Evolutionary conservation across 2,329 filamentous ascomycete species (phyloP).

Genomic region (Aspergillus sp.): DNA sequence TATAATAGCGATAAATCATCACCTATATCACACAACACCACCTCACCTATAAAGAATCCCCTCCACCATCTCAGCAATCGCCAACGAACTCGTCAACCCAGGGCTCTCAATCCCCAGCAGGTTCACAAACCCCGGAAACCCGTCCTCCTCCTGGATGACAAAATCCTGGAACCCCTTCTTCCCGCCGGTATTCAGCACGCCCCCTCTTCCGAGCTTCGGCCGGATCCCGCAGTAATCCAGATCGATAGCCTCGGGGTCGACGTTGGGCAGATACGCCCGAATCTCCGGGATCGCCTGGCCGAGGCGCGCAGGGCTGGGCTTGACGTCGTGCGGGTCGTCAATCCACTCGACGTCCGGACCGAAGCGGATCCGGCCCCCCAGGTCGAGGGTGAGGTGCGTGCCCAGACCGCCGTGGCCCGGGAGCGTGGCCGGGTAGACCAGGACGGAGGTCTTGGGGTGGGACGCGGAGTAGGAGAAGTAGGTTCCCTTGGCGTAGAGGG

Average conservation of each 20-base stretch:
- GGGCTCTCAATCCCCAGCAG: constrained; percentile 89
- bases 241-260: constrained; percentile 57
- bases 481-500: constrained; percentile 86
- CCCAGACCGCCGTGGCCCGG: constrained; percentile 81
- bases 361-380: constrained; percentile 75
- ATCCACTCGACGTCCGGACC: constrained; percentile 96
- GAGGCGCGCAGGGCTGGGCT: constrained; percentile 55
- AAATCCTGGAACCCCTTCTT: constrained; percentile 80
- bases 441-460: constrained; percentile 55
- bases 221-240: constrained; percentile 88
- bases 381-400: constrained; percentile 86
- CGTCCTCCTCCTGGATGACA: constrained; percentile 65
- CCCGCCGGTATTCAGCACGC: constrained; percentile 44
- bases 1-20: too few relatives aligned
- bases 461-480: constrained; percentile 78
- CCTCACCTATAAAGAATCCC: constrained; percentile 43
- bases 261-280: constrained; percentile 62
- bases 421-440: constrained; percentile 80
- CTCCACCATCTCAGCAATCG: constrained; percentile 71
- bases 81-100: constrained; percentile 75
- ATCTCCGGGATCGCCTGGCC: constrained; percentile 64
- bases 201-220: constrained; percentile 64
- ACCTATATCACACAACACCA: too few relatives aligned
- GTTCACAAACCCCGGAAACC: constrained; percentile 76
- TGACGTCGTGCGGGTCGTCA: constrained; percentile 58